Base-by-base conservation (phyloP, 371 early-diverging fungal species). In the Mucor indicus region DNA sequence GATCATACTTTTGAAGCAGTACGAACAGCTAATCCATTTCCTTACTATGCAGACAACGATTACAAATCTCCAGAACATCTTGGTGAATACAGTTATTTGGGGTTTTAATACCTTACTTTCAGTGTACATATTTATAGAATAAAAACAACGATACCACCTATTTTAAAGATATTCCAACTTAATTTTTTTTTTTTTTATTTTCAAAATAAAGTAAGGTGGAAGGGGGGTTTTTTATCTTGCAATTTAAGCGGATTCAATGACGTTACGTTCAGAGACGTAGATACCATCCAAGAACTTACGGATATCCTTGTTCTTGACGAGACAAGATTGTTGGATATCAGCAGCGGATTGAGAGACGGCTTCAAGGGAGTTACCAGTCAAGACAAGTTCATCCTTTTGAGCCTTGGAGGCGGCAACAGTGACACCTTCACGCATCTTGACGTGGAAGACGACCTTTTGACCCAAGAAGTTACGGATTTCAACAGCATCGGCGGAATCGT, bases 261-360 rank as follows among this genome's bases (percentile, higher is more conserved):
- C 67, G 44, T 64, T 67, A 54, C 69, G 69, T 80, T 92, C 90
- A 50, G 95, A 93, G 59, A 97, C 92, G 87, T 95, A 97, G 90
- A 97, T 89, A 86, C 96, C 98, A 79, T 99, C 99, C 77, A 99
- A 84, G 91, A 99, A 99, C 83, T 98, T 97, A 84, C 99, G 94
- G 81, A 94, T 94, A 93, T 93, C 93, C 81, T 88, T 85, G 75
- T 87, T 87, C 77, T 84, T 88, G 61, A 87, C 87, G 45, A 75
- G 66, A 64, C 80, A 79, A 54, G 80, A 69, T 60, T 89, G 87
- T 50, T 85, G 81, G 60, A 93, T 88, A 62, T 77, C 76, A 42
- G 89, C 91, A 62, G 91, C 85, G 47, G 92, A 91, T 82, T 99
- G 98, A 44, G 98, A 98, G 45, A 99, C 99, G 79, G 87, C 86